Evolutionary conservation across 2,329 filamentous ascomycete species (phyloP), one percentile per base, ranked within the genome.

Genomic region (Pseudogymnoascus sp.): DNA sequence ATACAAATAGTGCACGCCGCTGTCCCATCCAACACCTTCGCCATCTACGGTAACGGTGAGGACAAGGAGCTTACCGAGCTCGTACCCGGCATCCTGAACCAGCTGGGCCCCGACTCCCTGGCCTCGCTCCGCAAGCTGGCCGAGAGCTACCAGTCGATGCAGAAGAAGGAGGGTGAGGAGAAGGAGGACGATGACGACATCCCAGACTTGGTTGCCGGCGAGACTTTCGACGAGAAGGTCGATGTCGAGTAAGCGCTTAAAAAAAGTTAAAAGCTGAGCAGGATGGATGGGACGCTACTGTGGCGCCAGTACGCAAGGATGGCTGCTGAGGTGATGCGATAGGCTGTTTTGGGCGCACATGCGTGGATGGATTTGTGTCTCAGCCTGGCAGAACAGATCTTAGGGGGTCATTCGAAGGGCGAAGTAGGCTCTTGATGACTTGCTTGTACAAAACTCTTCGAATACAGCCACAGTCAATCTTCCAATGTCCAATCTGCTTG

Each of bases 61-160:
- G 95, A 99, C 82, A 99, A 99, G 87, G 95, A 99, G 84, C 90
- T 99, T 71, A 99, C 95, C 67, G 95, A 99, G 84, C 92, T 99
- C 73, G 95, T 99, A 70, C 95, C 95, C 74, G 95, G 95, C 70
- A 99, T 99, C 81, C 90, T 99, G 69, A 99, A 97, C 89, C 95
- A 99, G 84, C 91, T 99, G 68, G 95, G 95, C 75, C 95, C 95
- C 75, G 95, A 99, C 84, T 96, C 91, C 68, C 90, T 99, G 66
- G 95, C 95, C 66, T 96, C 92, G 68, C 91, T 99, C 75, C 91
- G 95, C 79, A 97, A 97, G 85, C 87, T 99, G 68, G 95, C 95
- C 73, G 95, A 99, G 86, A 96, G 90, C 86, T 99, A 99, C 86
- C 95, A 99, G 88, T 95, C 87, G 83, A 87, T 97, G 87, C 93